phyloP scores from a whole-genome alignment of 1,284 basidiomycete species.

The Volvariella volvacea region DNA sequence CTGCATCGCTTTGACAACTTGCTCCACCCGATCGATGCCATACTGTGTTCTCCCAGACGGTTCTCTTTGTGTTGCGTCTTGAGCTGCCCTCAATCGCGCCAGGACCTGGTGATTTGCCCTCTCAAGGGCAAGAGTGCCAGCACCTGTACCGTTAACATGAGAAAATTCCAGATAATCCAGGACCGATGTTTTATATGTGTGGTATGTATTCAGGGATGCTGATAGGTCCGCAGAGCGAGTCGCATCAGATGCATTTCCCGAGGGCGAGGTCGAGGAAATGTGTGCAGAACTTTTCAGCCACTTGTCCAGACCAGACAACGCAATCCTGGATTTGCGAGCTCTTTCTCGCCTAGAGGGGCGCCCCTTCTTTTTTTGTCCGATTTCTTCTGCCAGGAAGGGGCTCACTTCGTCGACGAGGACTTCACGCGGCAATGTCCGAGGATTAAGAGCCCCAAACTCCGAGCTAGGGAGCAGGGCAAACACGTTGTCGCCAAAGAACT shows the following conservation, averaged over 20 bases:
- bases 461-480: conserved; percentile 58
- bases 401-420: conserved; percentile 38
- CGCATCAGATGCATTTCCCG: no score
- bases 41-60: not conserved
- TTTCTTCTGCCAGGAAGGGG: conserved; percentile 9
- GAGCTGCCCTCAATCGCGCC: not conserved
- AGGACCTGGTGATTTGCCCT: not conserved
- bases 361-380: conserved; percentile 50
- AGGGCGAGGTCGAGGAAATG: not conserved
- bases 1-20: not conserved
- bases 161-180: not conserved
- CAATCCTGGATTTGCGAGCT: conserved; percentile 43
- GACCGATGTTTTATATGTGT: not conserved
- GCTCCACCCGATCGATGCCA: not conserved
- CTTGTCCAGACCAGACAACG: conserved; percentile 41
- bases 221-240: no score
- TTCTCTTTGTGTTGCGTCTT: not conserved
- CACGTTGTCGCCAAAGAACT: conserved; percentile 36
- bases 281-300: conserved; percentile 32
- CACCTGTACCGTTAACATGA: not conserved
- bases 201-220: not conserved
- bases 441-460: conserved; percentile 45
- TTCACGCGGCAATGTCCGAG: conserved; percentile 59
- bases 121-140: not conserved
- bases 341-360: conserved; percentile 60